Conservation (phyloP, 768 basidiomycete genomes). For the Russula virescens region DNA sequence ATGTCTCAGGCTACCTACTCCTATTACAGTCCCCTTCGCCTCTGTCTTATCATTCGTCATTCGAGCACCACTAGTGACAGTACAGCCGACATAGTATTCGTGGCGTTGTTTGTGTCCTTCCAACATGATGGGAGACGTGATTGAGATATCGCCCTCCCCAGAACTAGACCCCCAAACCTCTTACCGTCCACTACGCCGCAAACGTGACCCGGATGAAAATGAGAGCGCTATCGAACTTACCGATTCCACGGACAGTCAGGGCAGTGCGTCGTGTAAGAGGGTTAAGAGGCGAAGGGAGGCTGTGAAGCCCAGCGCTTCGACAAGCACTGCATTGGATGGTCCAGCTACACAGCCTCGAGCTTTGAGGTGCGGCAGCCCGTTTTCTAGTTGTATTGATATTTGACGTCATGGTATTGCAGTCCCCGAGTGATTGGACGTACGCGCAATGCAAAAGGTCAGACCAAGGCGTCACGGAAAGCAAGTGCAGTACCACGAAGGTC, state of each 20-base stretch:
- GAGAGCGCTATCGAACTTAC: conserved; percentile 45
- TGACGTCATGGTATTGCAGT: not conserved
- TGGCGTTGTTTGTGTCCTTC: not conserved
- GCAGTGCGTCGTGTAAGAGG: conserved; percentile 4
- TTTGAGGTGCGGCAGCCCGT: conserved; percentile 6
- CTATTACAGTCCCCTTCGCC: not conserved
- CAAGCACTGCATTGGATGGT: not conserved
- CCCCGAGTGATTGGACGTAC: not conserved
- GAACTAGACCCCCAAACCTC: not conserved
- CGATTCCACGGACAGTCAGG: conserved; percentile 43
- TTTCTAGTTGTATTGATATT: not conserved
- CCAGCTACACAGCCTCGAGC: not conserved
- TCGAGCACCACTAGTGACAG: not conserved
- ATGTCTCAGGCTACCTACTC: not conserved
- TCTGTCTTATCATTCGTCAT: not conserved
- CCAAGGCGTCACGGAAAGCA: not conserved
- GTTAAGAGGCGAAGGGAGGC: conserved; percentile 3
- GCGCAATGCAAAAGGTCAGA: not conserved
- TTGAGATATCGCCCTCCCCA: conserved; percentile 22
- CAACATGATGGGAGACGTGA: conserved; percentile 17
- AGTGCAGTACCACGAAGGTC: not conserved
- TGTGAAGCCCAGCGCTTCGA: not conserved
- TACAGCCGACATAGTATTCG: not conserved
- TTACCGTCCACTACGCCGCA: conserved; percentile 18
- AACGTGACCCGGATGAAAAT: conserved; percentile 9